Evolutionary conservation across 2,329 filamentous ascomycete genomes (phyloP).

Genomic region (Aspergillus persii): DNA sequence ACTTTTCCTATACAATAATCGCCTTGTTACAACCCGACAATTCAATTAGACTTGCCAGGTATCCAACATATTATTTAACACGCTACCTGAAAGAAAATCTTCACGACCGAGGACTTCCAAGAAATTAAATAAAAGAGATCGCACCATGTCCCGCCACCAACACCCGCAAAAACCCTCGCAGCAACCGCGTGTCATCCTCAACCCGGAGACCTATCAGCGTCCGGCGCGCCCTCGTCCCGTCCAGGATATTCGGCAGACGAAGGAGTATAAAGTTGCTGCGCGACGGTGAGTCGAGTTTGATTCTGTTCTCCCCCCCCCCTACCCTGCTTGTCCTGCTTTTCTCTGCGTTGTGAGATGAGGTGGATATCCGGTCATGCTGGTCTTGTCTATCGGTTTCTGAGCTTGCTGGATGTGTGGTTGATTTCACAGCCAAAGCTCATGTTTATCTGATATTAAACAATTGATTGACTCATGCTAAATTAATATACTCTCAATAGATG

Average conservation of each 20-base stretch:
- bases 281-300: slow-evolving; percentile 28
- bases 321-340: background rate
- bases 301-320: background rate
- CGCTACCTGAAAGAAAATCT: no score
- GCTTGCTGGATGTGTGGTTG: no score
- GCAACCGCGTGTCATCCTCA: slow-evolving; percentile 10
- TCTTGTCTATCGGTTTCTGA: no score
- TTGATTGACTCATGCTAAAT: no score
- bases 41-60: no score
- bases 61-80: no score
- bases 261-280: slow-evolving; percentile 40
- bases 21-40: no score
- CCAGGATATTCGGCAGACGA: slow-evolving; percentile 40
- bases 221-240: slow-evolving; percentile 7
- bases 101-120: no score
- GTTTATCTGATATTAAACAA: no score
- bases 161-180: slow-evolving; percentile 7
- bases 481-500: slow-evolving; percentile 21
- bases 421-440: no score
- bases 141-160: slow-evolving; percentile 6
- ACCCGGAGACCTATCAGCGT: slow-evolving; percentile 6
- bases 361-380: no score
- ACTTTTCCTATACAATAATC: background rate
- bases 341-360: no score
- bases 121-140: background rate